Conservation (phyloP, 2,329 filamentous ascomycete species). For the Pseudogymnoascus sp. region DNA sequence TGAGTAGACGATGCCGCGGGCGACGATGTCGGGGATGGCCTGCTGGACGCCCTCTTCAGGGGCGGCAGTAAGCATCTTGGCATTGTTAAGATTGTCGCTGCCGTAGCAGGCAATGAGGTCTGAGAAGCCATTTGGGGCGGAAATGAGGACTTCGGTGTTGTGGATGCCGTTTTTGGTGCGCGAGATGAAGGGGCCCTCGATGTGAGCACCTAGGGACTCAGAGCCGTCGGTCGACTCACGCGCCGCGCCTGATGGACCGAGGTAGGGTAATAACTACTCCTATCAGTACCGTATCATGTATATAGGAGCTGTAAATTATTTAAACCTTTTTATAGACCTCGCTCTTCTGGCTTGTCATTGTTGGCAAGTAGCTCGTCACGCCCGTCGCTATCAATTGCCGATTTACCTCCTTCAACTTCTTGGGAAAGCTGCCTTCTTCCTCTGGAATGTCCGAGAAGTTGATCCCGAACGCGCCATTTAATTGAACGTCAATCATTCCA, state of each 20-base stretch:
- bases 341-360: slow-evolving; percentile 70
- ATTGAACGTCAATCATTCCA: slow-evolving; percentile 82
- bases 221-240: slow-evolving; percentile 61
- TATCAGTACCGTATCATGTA: slow-evolving; percentile 8
- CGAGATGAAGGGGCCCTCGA: slow-evolving; percentile 82
- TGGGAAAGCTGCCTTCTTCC: slow-evolving; percentile 57
- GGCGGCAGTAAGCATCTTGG: slow-evolving; percentile 74
- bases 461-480: slow-evolving; percentile 89
- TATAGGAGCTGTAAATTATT: neutral
- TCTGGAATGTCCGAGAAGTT: slow-evolving; percentile 75
- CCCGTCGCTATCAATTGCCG: slow-evolving; percentile 64
- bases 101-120: slow-evolving; percentile 70
- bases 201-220: slow-evolving; percentile 82
- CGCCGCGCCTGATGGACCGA: slow-evolving; percentile 59
- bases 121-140: slow-evolving; percentile 49
- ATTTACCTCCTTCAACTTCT: slow-evolving; percentile 64
- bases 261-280: slow-evolving; percentile 57
- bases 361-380: slow-evolving; percentile 82
- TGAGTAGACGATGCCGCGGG: slow-evolving; percentile 62
- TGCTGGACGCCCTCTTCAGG: slow-evolving; percentile 70
- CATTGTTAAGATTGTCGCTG: slow-evolving; percentile 49
- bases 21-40: slow-evolving; percentile 50
- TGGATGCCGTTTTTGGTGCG: slow-evolving; percentile 82
- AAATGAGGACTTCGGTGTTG: slow-evolving; percentile 60
- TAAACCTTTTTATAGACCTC: slow-evolving; percentile 70